A percentile compares a stretch with the other conserved stretches of the same genome.
Evolutionary conservation across 129 eudicot species (phyloP).

Genomic region (Helianthus annuus): DNA sequence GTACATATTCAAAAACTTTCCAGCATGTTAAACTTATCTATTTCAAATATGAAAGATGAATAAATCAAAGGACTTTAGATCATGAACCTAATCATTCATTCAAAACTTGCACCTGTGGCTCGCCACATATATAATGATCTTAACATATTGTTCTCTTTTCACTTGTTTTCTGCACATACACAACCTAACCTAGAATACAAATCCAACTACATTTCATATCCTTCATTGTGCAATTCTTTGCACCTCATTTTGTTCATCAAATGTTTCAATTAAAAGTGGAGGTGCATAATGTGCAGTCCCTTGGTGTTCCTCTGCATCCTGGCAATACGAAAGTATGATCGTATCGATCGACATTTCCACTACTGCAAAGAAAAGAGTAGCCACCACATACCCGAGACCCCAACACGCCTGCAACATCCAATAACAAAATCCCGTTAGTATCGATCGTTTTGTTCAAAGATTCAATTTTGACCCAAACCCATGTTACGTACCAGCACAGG

Average conservation of each 20-base stretch:
- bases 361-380: constrained; percentile 89
- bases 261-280: constrained; percentile 79
- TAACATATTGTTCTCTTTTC: background rate
- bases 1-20: no score
- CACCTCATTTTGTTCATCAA: constrained; percentile 75
- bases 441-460: background rate
- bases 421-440: background rate
- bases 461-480: background rate
- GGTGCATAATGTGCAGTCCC: constrained; percentile 97
- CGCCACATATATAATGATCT: background rate
- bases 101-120: background rate
- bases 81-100: no score
- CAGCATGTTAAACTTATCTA: no score
- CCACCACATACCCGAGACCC: constrained; percentile 82
- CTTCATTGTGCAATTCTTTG: constrained; percentile 87
- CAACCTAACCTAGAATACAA: constrained; percentile 24
- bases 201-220: constrained; percentile 13
- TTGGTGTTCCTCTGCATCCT: constrained; percentile 88
- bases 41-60: no score
- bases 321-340: constrained; percentile 89
- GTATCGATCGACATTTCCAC: constrained; percentile 94
- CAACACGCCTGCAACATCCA: constrained; percentile 62
- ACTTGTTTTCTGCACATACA: constrained; percentile 25
- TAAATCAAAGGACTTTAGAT: no score
- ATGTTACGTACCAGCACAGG: constrained; percentile 74